phyloP scores from a whole-genome alignment of 2,329 filamentous ascomycete species.

The Alternaria triticina region DNA sequence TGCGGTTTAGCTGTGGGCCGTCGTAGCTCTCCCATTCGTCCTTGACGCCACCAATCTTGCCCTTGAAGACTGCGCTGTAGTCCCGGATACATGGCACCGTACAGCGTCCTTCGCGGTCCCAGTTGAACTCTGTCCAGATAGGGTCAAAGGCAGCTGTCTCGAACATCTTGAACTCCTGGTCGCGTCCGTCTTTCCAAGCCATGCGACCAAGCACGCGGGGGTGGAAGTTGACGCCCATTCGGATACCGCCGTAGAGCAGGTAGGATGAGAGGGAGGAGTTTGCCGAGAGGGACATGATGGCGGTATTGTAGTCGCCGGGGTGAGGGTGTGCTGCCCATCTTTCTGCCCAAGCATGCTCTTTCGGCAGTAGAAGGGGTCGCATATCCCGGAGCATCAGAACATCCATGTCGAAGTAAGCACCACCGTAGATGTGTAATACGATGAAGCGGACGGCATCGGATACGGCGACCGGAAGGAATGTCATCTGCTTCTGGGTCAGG shows the following conservation, averaged over 20 bases:
- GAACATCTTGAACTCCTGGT: constrained; percentile 63
- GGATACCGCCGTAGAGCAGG: constrained; percentile 61
- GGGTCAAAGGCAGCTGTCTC: constrained; percentile 64
- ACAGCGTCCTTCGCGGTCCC: constrained; percentile 59
- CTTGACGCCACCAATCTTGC: constrained; percentile 52
- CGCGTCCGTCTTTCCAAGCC: constrained; percentile 62
- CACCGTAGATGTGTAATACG: constrained; percentile 61
- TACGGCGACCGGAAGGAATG: constrained; percentile 64
- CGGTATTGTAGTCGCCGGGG: constrained; percentile 64
- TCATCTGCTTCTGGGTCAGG: constrained; percentile 62
- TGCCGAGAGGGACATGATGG: constrained; percentile 63
- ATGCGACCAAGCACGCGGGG: constrained; percentile 62
- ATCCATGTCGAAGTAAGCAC: constrained; percentile 64
- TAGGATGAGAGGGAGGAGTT: constrained; percentile 63
- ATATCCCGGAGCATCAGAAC: constrained; percentile 62
- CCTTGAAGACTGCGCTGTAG: constrained; percentile 61
- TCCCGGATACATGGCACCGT: constrained; percentile 62
- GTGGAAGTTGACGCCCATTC: constrained; percentile 66
- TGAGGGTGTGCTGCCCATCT: constrained; percentile 61
- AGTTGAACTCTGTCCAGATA: constrained; percentile 65
- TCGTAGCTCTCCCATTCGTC: constrained; percentile 63
- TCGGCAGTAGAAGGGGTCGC: constrained; percentile 59
- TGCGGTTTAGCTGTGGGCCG: constrained; percentile 50
- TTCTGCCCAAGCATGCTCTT: constrained; percentile 61
- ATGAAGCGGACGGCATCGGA: constrained; percentile 63